Percentiles rank a stretch among this genome's conserved stretches.
Evolutionary conservation across 1,284 basidiomycete genomes (phyloP).

Genomic region (Phylloboletellus chloephorus): DNA sequence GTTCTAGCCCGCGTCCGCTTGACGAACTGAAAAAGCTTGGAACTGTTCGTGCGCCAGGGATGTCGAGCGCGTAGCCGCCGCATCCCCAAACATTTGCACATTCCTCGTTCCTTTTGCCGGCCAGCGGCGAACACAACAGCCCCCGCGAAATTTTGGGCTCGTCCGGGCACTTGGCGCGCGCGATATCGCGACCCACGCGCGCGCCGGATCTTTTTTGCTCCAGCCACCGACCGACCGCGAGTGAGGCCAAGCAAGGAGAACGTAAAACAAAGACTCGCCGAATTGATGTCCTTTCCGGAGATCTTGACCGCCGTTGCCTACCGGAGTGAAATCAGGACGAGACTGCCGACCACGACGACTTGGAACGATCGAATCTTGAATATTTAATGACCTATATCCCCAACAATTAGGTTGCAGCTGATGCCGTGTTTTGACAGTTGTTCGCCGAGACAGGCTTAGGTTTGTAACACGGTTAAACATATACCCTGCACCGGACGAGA

Average conservation of each 20-base stretch:
- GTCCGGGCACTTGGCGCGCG: too few relatives aligned
- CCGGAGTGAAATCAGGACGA: conserved; percentile 3
- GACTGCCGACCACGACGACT: conserved; percentile 1
- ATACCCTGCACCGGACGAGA: neutral
- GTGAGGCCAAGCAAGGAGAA: conserved; percentile 4
- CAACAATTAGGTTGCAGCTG: neutral
- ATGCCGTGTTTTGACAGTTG: conserved; percentile 10
- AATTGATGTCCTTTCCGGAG: conserved; percentile 8
- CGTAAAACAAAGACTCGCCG: conserved; percentile 26
- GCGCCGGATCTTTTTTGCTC: conserved; percentile 15
- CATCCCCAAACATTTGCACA: too few relatives aligned
- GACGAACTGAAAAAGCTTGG: too few relatives aligned
- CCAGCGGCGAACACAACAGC: too few relatives aligned
- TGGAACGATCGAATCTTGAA: neutral
- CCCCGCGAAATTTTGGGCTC: too few relatives aligned
- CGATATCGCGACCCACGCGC: neutral
- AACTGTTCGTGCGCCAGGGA: too few relatives aligned
- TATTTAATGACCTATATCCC: conserved; percentile 2
- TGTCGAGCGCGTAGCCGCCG: too few relatives aligned
- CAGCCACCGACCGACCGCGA: conserved; percentile 4
- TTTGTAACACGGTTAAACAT: neutral
- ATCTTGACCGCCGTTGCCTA: neutral
- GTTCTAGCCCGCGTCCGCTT: too few relatives aligned
- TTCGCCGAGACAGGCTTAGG: conserved; percentile 2
- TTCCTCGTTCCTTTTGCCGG: too few relatives aligned